These are phyloP conservation scores for Dipteronia dyeriana DNA, from an alignment of 345 rosid species.

Conservation along the genomic window DNA sequence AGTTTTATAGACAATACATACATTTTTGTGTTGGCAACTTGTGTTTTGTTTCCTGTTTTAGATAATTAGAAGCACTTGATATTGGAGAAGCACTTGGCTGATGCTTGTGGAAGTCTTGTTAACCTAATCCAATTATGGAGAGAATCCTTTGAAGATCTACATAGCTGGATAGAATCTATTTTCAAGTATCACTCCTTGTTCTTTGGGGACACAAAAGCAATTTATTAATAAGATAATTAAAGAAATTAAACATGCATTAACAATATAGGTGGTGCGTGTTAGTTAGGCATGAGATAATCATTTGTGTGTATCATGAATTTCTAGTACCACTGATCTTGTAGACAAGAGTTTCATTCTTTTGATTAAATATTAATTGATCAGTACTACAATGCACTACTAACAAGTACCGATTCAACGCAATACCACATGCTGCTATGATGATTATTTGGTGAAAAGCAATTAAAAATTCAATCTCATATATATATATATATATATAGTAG, in stretches of 20 bases:
- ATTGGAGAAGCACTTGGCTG: neutral
- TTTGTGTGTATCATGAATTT: slow-evolving; percentile 14
- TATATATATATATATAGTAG: no score
- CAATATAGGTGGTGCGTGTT: neutral
- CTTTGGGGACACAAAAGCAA: slow-evolving; percentile 8
- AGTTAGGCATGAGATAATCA: slow-evolving; percentile 28
- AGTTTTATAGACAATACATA: slow-evolving; percentile 11
- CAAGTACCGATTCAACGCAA: slow-evolving; percentile 1
- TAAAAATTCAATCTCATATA: neutral
- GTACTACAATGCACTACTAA: neutral
- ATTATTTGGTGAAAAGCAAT: slow-evolving; percentile 7
- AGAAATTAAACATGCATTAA: neutral
- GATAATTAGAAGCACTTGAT: slow-evolving; percentile 22
- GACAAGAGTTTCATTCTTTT: slow-evolving; percentile 2
- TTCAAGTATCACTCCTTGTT: slow-evolving; percentile 13
- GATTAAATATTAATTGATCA: neutral
- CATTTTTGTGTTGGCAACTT: slow-evolving; percentile 12
- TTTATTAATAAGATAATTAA: neutral
- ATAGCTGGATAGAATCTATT: slow-evolving; percentile 29
- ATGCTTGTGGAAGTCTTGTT: neutral
- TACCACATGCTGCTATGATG: slow-evolving; percentile 29
- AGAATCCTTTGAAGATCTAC: slow-evolving; percentile 23
- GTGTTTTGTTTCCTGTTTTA: slow-evolving; percentile 7
- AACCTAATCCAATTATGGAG: slow-evolving; percentile 17
- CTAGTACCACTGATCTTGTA: neutral